phyloP scores from a whole-genome alignment of 2,329 filamentous ascomycete species.

The Arthrobotrys iridis region DNA sequence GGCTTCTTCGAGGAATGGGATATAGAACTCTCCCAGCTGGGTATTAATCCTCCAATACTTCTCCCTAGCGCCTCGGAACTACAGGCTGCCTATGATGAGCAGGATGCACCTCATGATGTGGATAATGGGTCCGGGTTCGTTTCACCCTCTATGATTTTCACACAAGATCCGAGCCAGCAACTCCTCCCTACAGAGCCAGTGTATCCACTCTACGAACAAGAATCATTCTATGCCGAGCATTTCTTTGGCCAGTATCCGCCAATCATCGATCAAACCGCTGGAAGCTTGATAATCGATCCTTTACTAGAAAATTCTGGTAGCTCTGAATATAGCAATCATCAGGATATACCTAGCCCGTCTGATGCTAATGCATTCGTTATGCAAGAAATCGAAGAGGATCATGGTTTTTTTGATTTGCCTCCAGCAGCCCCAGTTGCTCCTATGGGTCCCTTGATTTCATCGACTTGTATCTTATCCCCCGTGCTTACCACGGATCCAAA shows the following conservation, averaged over 20 bases:
- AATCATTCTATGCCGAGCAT: neutral
- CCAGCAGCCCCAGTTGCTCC: slow-evolving; percentile 2
- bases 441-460: neutral
- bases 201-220: neutral
- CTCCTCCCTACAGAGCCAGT: neutral
- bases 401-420: neutral
- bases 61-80: neutral
- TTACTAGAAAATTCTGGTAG: slow-evolving; percentile 2
- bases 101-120: slow-evolving; percentile 36
- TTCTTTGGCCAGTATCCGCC: neutral
- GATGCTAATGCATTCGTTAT: slow-evolving; percentile 16
- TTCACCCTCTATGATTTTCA: neutral
- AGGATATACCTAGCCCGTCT: neutral
- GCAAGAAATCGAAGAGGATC: neutral
- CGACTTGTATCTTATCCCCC: neutral
- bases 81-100: neutral
- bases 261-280: neutral
- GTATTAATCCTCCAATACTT: neutral
- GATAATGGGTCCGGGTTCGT: neutral
- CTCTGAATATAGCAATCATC: neutral
- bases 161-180: neutral
- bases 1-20: neutral
- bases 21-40: neutral
- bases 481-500: neutral
- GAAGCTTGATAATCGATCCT: slow-evolving; percentile 3